phyloP scores from a whole-genome alignment of 306 rosid species.

The Glycine tomentella region DNA sequence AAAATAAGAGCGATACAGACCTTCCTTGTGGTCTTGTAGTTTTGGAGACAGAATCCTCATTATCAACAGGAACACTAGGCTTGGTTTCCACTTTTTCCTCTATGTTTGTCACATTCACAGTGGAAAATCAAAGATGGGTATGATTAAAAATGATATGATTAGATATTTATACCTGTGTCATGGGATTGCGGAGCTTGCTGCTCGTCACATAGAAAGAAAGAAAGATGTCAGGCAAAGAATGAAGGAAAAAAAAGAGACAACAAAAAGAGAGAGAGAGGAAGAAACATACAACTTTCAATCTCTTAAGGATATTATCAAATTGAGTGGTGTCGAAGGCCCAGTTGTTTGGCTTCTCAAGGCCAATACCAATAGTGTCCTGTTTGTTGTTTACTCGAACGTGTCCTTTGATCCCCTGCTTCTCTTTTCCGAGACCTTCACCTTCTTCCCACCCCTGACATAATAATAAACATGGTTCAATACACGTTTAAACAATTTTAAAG shows the following conservation, averaged over 20 bases:
- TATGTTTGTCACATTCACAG: too few relatives aligned
- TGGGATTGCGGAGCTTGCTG: conserved; percentile 73
- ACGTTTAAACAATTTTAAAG: too few relatives aligned
- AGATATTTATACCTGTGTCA: conserved; percentile 17
- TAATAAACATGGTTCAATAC: too few relatives aligned
- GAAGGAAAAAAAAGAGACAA: not conserved
- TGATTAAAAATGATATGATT: too few relatives aligned
- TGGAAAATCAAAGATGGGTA: too few relatives aligned
- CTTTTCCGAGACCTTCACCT: conserved; percentile 98
- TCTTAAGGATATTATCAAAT: conserved; percentile 87
- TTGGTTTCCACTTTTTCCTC: conserved; percentile 57
- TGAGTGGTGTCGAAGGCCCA: conserved; percentile 97
- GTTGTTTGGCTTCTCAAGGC: conserved; percentile 83
- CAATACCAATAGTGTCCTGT: conserved; percentile 87
- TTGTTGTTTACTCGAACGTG: conserved; percentile 81
- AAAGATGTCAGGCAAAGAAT: not conserved
- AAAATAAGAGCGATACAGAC: conserved; percentile 50
- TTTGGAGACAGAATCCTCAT: conserved; percentile 56
- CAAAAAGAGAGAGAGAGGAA: not conserved
- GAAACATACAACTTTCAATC: conserved; percentile 86
- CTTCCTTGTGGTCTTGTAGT: conserved; percentile 94
- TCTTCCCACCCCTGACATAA: conserved; percentile 93
- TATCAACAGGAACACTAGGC: conserved; percentile 46
- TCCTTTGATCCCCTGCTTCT: conserved; percentile 95
- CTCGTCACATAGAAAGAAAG: conserved; percentile 11